A percentile compares a stretch with the other conserved stretches of the same genome.
phyloP scores from a whole-genome alignment of 768 basidiomycete species.

The Pleurotus tuoliensis region DNA sequence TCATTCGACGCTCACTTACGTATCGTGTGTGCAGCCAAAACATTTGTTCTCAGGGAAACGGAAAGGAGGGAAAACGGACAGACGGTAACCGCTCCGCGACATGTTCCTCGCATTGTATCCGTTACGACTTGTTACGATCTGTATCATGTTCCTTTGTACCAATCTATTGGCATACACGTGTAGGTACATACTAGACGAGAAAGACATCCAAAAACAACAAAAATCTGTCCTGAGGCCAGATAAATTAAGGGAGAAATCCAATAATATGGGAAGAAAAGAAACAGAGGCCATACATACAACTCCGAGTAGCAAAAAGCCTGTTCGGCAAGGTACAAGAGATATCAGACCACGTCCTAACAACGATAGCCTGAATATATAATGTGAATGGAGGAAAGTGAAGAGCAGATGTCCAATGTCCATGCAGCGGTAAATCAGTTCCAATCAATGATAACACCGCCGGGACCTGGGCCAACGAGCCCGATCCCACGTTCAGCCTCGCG shows the following conservation, averaged over 20 bases:
- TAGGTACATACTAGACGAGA: background rate
- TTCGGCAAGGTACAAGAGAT: background rate
- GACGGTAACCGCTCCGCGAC: slow-evolving; percentile 44
- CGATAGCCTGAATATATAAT: background rate
- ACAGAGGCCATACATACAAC: too few relatives aligned
- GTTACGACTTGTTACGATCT: too few relatives aligned
- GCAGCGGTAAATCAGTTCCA: slow-evolving; percentile 57
- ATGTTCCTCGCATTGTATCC: background rate
- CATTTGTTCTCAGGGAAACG: slow-evolving; percentile 85
- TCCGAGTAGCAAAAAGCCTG: too few relatives aligned
- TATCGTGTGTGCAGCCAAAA: slow-evolving; percentile 56
- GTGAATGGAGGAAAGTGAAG: background rate
- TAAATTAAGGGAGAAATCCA: slow-evolving; percentile 1
- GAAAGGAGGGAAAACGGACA: slow-evolving; percentile 77
- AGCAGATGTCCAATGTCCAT: background rate
- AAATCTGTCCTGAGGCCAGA: slow-evolving; percentile 2
- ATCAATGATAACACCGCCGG: slow-evolving; percentile 73
- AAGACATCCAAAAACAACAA: background rate
- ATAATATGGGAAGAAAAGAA: too few relatives aligned
- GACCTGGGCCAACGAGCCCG: slow-evolving; percentile 58
- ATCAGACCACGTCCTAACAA: background rate
- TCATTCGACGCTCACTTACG: slow-evolving; percentile 1
- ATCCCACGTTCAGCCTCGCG: slow-evolving; percentile 74
- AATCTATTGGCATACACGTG: background rate
- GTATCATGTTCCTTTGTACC: too few relatives aligned